Conservation (phyloP, 2,329 filamentous ascomycete species). For the Lecanosticta acicola region DNA sequence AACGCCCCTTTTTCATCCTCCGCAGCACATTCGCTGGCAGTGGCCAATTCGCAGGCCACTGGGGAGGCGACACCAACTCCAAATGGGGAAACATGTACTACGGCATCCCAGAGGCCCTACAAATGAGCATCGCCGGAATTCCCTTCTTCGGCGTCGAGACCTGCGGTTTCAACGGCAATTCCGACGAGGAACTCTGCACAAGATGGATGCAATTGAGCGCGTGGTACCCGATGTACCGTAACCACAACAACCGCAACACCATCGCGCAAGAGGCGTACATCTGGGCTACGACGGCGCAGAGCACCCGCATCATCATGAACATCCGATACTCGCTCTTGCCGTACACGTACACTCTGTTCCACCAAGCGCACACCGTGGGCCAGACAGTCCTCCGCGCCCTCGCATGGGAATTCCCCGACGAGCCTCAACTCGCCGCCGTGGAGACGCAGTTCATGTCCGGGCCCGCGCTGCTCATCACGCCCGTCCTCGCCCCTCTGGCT, state of each 20-base stretch:
- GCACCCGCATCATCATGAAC: slow-evolving; percentile 58
- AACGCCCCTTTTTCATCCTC: slow-evolving; percentile 25
- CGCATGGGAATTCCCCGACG: slow-evolving; percentile 66
- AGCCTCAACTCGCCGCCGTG: slow-evolving; percentile 57
- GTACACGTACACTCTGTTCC: slow-evolving; percentile 68
- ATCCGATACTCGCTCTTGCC: slow-evolving; percentile 64
- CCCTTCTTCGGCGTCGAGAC: slow-evolving; percentile 30
- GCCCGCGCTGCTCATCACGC: slow-evolving; percentile 57
- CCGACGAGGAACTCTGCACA: slow-evolving; percentile 26
- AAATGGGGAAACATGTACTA: slow-evolving; percentile 28
- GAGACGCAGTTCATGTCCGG: slow-evolving; percentile 68
- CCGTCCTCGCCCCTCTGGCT: slow-evolving; percentile 57
- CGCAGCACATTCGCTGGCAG: slow-evolving; percentile 27
- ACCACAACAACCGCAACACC: slow-evolving; percentile 56
- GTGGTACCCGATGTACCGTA: slow-evolving; percentile 73
- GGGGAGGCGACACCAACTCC: slow-evolving; percentile 28
- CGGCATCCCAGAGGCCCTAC: slow-evolving; percentile 27
- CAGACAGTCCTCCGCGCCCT: slow-evolving; percentile 65
- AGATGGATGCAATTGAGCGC: slow-evolving; percentile 43
- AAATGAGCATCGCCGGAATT: slow-evolving; percentile 25
- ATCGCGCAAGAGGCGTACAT: slow-evolving; percentile 8
- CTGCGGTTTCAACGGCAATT: slow-evolving; percentile 28
- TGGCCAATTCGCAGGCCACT: slow-evolving; percentile 23
- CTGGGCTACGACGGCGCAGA: slow-evolving; percentile 59
- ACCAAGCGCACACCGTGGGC: slow-evolving; percentile 57